Percentiles rank a stretch among this genome's conserved stretches.
phyloP scores from a whole-genome alignment of 1,284 basidiomycete species.

The Thecaphora thlaspeos region DNA sequence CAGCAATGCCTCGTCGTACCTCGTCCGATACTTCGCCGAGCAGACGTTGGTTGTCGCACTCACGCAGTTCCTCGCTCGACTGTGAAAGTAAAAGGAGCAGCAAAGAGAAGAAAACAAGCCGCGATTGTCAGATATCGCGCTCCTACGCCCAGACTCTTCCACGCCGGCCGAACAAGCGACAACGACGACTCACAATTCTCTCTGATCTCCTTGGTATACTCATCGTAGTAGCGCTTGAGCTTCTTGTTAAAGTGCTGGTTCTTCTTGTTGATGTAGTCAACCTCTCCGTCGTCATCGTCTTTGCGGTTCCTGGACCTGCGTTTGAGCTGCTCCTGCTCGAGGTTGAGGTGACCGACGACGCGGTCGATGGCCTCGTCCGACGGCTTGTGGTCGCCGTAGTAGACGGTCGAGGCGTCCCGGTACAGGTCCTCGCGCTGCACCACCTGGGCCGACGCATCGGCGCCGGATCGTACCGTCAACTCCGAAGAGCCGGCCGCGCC shows the following conservation, averaged over 20 bases:
- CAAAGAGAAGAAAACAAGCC: not conserved
- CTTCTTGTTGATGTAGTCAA: slow-evolving; percentile 97
- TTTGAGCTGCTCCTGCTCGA: slow-evolving; percentile 62
- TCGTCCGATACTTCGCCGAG: too few species aligned
- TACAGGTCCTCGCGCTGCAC: slow-evolving; percentile 6
- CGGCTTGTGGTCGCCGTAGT: slow-evolving; percentile 88
- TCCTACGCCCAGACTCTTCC: not conserved
- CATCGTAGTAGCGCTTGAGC: slow-evolving; percentile 96
- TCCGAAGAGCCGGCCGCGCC: slow-evolving; percentile 1
- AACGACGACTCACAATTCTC: slow-evolving; percentile 37
- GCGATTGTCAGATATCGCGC: not conserved
- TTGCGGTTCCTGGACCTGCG: slow-evolving; percentile 81
- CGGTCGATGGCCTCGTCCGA: slow-evolving; percentile 90
- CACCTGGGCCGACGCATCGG: not conserved
- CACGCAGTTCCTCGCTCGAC: not conserved
- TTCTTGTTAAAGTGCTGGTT: slow-evolving; percentile 99
- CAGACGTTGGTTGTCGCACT: too few species aligned
- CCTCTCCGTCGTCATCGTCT: slow-evolving; percentile 89
- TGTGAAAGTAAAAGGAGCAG: too few species aligned
- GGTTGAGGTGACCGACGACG: slow-evolving; percentile 85
- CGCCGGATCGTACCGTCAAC: not conserved
- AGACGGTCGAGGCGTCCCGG: slow-evolving; percentile 1
- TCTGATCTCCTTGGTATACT: slow-evolving; percentile 77
- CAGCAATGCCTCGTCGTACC: too few species aligned
- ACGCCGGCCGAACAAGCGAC: not conserved